Conservation (phyloP, 768 basidiomycete species). For the Termitomyces titanicus region DNA sequence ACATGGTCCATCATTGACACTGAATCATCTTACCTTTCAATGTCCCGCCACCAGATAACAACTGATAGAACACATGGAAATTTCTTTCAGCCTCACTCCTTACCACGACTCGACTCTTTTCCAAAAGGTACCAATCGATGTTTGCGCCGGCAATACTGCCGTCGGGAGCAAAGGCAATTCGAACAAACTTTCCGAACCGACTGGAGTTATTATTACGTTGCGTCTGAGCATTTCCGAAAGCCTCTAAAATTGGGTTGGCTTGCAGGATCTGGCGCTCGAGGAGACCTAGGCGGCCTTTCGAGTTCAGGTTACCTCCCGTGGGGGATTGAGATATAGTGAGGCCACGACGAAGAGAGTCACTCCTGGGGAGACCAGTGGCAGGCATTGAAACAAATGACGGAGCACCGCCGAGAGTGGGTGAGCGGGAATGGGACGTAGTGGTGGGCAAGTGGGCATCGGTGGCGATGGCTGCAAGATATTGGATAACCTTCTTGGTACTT, state of each 20-base stretch:
- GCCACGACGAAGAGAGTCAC: conserved; percentile 55
- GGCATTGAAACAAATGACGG: conserved; percentile 55
- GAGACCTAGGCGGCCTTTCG: conserved; percentile 78
- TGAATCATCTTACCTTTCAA: conserved; percentile 55
- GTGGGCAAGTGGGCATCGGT: conserved; percentile 64
- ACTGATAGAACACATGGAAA: conserved; percentile 97
- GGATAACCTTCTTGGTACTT: conserved; percentile 98
- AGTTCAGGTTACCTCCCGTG: conserved; percentile 44
- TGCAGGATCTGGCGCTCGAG: conserved; percentile 96
- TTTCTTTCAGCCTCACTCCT: conserved; percentile 85
- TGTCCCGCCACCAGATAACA: conserved; percentile 71
- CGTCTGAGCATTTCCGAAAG: conserved; percentile 98
- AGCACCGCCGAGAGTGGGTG: conserved; percentile 52
- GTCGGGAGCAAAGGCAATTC: conserved; percentile 89
- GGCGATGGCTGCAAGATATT: conserved; percentile 97
- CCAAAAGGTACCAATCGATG: conserved; percentile 97
- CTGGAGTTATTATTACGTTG: conserved; percentile 98
- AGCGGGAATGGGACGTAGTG: conserved; percentile 60
- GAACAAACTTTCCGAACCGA: conserved; percentile 97
- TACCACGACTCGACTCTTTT: conserved; percentile 93
- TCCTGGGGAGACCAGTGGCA: conserved; percentile 66
- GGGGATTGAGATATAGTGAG: conserved; percentile 42
- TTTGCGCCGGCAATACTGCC: conserved; percentile 97
- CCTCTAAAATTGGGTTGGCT: conserved; percentile 95
- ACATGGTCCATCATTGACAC: neutral